Conservation (phyloP, 305 asterid genomes). For the Ajuga reptans region DNA sequence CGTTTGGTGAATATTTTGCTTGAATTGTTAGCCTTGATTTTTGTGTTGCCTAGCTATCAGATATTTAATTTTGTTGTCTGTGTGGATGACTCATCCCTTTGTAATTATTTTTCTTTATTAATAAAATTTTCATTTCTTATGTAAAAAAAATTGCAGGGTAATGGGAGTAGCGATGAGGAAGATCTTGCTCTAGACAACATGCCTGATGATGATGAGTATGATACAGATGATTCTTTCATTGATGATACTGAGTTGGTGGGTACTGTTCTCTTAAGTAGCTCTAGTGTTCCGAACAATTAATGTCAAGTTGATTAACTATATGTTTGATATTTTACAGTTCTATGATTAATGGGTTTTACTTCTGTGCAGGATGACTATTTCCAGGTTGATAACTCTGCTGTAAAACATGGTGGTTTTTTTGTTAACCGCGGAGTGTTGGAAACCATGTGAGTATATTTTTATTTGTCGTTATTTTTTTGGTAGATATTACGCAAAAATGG, state of each 20-base stretch:
- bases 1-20: too few relatives aligned
- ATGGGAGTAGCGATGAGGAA: slow-evolving; percentile 64
- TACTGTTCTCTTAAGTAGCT: slow-evolving; percentile 14
- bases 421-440: slow-evolving; percentile 70
- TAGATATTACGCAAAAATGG: not conserved
- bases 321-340: not conserved
- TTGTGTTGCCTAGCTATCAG: too few relatives aligned
- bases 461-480: not conserved
- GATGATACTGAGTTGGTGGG: slow-evolving; percentile 72
- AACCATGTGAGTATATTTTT: slow-evolving; percentile 43
- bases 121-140: too few relatives aligned
- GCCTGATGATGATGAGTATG: slow-evolving; percentile 77
- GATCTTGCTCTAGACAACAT: slow-evolving; percentile 46
- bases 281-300: not conserved
- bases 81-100: slow-evolving; percentile 1
- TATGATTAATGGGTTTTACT: slow-evolving; percentile 10
- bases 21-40: too few relatives aligned
- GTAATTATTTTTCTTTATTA: too few relatives aligned
- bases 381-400: slow-evolving; percentile 63
- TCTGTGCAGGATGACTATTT: slow-evolving; percentile 67
- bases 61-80: too few relatives aligned
- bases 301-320: not conserved
- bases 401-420: slow-evolving; percentile 74
- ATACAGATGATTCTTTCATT: slow-evolving; percentile 73
- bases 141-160: too few relatives aligned